Evolutionary conservation across 164 flowering plant genomes (phyloP).

Genomic region (Hamamelis virginiana): DNA sequence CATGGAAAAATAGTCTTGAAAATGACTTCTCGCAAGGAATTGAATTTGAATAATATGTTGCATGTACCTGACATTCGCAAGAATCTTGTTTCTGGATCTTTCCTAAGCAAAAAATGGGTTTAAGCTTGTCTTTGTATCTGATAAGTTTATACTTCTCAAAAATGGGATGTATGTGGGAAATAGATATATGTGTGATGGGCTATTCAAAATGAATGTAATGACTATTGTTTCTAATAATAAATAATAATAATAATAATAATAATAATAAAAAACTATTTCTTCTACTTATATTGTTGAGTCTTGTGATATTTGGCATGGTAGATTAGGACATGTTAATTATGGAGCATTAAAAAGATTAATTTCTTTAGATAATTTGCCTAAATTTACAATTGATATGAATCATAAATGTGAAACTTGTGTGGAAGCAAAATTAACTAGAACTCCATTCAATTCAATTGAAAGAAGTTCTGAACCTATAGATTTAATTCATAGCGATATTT

Average conservation of each 20-base stretch:
- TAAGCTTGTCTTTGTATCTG: neutral
- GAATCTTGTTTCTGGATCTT: neutral
- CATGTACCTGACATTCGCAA: constrained; percentile 5
- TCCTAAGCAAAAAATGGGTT: constrained; percentile 13
- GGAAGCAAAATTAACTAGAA: neutral
- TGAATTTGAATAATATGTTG: neutral
- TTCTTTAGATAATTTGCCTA: neutral
- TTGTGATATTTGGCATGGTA: neutral
- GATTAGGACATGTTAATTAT: constrained; percentile 7
- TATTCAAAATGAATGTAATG: neutral
- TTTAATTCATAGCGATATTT: constrained; percentile 6
- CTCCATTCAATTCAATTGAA: neutral
- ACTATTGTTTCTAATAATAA: no score
- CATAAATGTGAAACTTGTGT: neutral
- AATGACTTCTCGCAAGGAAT: neutral
- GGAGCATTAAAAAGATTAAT: neutral
- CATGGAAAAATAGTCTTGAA: neutral
- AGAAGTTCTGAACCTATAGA: constrained; percentile 1
- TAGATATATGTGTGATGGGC: neutral
- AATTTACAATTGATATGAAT: neutral
- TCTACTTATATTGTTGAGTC: constrained; percentile 6
- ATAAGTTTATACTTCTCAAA: constrained; percentile 12
- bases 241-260: neutral
- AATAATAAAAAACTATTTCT: no score
- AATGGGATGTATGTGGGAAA: neutral